Percentiles rank a stretch among this genome's conserved stretches.
Evolutionary conservation across 208 protist genomes (phyloP).

Genomic region (Leishmania guyanensis): DNA sequence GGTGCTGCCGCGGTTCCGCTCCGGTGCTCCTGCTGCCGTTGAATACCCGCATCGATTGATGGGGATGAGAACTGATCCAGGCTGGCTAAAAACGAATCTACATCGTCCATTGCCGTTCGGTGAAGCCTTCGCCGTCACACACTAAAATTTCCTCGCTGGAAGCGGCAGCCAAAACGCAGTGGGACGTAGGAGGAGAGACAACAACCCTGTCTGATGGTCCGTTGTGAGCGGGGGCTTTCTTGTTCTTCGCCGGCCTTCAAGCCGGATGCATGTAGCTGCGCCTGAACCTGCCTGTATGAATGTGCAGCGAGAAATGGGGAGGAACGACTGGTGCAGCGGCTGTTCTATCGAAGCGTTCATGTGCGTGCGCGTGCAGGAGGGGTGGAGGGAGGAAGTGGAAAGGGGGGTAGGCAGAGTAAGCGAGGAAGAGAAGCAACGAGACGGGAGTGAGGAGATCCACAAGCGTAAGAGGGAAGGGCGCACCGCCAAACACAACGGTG

Average conservation of each 20-base stretch:
- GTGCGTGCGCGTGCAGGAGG: not conserved
- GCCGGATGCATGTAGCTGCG: not conserved
- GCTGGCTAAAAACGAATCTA: slow-evolving; percentile 59
- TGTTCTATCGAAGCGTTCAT: not conserved
- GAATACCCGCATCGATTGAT: slow-evolving; percentile 39
- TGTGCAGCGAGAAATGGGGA: not conserved
- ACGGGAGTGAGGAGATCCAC: not conserved
- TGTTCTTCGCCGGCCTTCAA: not conserved
- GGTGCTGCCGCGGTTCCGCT: not conserved
- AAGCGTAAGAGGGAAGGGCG: too few species aligned
- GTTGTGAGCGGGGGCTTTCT: not conserved
- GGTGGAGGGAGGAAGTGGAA: not conserved
- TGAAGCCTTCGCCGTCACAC: not conserved
- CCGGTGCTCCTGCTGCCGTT: slow-evolving; percentile 16
- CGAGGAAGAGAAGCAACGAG: slow-evolving; percentile 9
- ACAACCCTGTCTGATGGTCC: not conserved
- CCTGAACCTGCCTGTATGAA: not conserved
- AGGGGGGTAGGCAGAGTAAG: not conserved
- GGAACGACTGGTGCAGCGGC: not conserved
- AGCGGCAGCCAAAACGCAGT: not conserved
- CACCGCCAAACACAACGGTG: too few species aligned
- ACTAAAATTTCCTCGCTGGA: not conserved
- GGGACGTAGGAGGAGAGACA: not conserved
- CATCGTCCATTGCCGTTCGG: slow-evolving; percentile 41
- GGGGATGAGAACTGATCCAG: slow-evolving; percentile 52